phyloP scores from a whole-genome alignment of 192 early-diverging fungal genomes.

The Spizellomyces punctatus region DNA sequence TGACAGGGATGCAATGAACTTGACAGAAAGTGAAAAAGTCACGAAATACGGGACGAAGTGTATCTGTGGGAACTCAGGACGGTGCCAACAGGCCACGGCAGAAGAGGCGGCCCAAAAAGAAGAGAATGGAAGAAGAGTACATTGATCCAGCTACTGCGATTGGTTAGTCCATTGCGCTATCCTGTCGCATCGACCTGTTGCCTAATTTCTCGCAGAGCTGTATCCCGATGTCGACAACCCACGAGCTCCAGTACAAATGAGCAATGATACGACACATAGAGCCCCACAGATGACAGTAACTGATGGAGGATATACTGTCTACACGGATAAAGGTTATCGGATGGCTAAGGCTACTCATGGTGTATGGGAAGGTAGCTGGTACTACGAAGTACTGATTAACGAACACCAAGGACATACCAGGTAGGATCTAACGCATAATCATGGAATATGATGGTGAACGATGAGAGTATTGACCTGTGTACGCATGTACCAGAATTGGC shows the following conservation, averaged over 20 bases:
- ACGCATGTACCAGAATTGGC: conserved; percentile 57
- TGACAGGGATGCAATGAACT: not conserved
- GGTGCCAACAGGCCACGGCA: conserved; percentile 1
- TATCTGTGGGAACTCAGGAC: conserved; percentile 1
- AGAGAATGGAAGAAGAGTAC: conserved; percentile 32
- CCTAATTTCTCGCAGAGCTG: conserved; percentile 44
- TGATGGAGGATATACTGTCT: conserved; percentile 59
- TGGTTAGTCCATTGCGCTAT: not conserved
- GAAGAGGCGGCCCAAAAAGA: not conserved
- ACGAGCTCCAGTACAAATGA: conserved; percentile 53
- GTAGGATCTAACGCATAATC: conserved; percentile 10
- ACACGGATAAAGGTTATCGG: conserved; percentile 73
- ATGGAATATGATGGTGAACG: not conserved
- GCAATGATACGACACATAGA: conserved; percentile 61
- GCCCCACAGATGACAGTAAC: conserved; percentile 69
- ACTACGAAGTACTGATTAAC: conserved; percentile 68
- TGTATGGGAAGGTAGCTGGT: conserved; percentile 73
- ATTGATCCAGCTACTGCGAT: conserved; percentile 48
- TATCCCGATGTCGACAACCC: conserved; percentile 75
- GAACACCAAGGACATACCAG: conserved; percentile 55
- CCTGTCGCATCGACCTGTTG: not conserved
- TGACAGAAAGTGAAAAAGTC: not conserved
- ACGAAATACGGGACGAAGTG: not conserved
- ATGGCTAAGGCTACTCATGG: conserved; percentile 79
- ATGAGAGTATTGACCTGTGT: not conserved